Base-by-base conservation (phyloP, 495 filamentous ascomycete species). In the Xylaria castorea region DNA sequence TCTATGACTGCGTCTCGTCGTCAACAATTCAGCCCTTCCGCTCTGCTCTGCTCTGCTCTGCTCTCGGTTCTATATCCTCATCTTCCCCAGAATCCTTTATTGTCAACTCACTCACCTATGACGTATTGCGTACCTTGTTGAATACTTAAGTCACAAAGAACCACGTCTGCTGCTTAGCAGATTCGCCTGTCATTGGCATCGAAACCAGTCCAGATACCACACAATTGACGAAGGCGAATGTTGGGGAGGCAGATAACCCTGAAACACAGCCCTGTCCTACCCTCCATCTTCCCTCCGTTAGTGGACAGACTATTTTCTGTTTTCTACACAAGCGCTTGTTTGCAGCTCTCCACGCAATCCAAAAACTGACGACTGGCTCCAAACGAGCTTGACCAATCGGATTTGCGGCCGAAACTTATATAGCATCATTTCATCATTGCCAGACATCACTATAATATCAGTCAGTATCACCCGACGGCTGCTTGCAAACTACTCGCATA, bases 381-480 rank as follows among this genome's bases (percentile, higher is more conserved):
- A 55, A 53, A 3, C 25, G 9, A 16, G 14, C 27, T n/a, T 20
- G 44, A 8, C 64, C 22, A 50, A 66, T 66, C 64, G 25, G 42
- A 22, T 44, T 66, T 27, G 27, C 20, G 22, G 48, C 32, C 64
- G 46, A 51, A 38, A 51, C 63, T 34, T n/a, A 25, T n/a, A n/a
- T 66, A 42, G 40, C 48, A 67, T 40, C 2, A 22, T 55, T 4
- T 55, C 65, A 5, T 36, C 32, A n/a, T 42, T 63, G 60, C 60
- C n/a, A 63, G 27, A 38, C 51, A 42, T 22, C 20, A 40, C 6
- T 25, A 63, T 5, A 38, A 12, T n/a, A 25, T 55, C n/a, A 34
- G 34, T 8, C 8, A 36, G 32, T 3, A 20, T 42, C 50, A 27
- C 65, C 11, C 34, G 36, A 22, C 66, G 22, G 50, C 22, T 25